Base-by-base conservation (phyloP, 2,329 filamentous ascomycete genomes). In the Apiospora kogelbergensis region DNA sequence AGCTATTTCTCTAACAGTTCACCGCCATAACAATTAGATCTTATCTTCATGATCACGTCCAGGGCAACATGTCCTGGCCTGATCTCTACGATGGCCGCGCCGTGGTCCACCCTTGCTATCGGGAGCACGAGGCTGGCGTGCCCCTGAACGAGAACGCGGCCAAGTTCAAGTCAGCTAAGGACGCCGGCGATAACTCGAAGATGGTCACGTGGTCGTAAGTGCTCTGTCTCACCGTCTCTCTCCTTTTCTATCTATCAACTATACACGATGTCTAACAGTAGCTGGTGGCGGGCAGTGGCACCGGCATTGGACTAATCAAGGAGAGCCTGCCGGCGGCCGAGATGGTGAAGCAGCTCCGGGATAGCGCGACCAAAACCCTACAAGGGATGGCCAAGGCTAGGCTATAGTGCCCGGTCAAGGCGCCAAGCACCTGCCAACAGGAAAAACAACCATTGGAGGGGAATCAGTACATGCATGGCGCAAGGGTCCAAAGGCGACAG, bases 281-380 rank as follows among this genome's bases (percentile, higher is more conserved):
- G 11, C 15, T 15, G 10, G 30, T 9, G 42, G n/a, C 2, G 42
- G 9, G 6, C 60, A 78, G 76, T 74, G 84, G 84, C 53, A 81
- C 83, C 5, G 83, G 78, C 0, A 80, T 85, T 22, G 84, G 84
- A 2, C 72, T 85, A 33, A 79, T 85, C n/a, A 81, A 76, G n/a
- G 78, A 81, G 33, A 73, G 73, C 5, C 77, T 80, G 22, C 79
- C 82, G 10, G 80, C 83, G 1, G 81, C 77, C 0, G 80, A 84
- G 22, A 83, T 85, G 70, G 82, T 85, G 3, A 75, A 73, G n/a
- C 78, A 44, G n/a, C 63, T 65, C 2, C 63, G 24, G 10, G 37
- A 65, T 11, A 17, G n/a, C 41, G 63, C 63, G n/a, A 37, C 30
- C 53, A n/a, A 22, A 33, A 30, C 26, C 30, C 37, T 60, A 30